Evolutionary conservation across 805 yeast genomes (phyloP).

Genomic region (Yamadazyma insecticola): DNA sequence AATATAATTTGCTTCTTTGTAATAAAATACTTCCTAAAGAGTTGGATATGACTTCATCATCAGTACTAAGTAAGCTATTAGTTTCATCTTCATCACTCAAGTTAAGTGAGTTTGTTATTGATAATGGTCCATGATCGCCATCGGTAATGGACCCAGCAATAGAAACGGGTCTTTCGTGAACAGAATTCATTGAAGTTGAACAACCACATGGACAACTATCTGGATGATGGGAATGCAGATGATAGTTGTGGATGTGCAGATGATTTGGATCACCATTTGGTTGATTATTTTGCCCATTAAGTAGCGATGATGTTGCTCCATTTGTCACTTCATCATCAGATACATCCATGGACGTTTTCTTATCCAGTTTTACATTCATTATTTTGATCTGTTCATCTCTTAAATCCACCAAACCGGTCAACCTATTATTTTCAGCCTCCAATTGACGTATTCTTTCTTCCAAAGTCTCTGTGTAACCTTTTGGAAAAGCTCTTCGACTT

Average conservation of each 20-base stretch:
- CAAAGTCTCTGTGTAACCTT: slow-evolving; percentile 87
- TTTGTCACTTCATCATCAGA: no score
- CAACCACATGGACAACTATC: slow-evolving; percentile 55
- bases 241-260: no score
- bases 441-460: slow-evolving; percentile 86
- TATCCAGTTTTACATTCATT: no score
- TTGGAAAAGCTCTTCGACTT: slow-evolving; percentile 82
- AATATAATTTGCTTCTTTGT: slow-evolving; percentile 7
- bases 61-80: slow-evolving; percentile 24
- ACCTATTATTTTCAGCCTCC: slow-evolving; percentile 72
- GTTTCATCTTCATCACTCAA: slow-evolving; percentile 41
- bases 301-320: no score
- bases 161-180: slow-evolving; percentile 59
- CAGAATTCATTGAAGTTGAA: slow-evolving; percentile 21
- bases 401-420: slow-evolving; percentile 58
- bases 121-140: slow-evolving; percentile 25
- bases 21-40: slow-evolving; percentile 10
- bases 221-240: slow-evolving; percentile 22
- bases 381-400: slow-evolving; percentile 60
- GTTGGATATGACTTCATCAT: slow-evolving; percentile 17
- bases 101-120: slow-evolving; percentile 33
- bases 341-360: no score
- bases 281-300: no score
- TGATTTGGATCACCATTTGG: no score
- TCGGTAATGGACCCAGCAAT: slow-evolving; percentile 57